phyloP scores from a whole-genome alignment of 805 yeast genomes.

The Yamadazyma akitaensis region DNA sequence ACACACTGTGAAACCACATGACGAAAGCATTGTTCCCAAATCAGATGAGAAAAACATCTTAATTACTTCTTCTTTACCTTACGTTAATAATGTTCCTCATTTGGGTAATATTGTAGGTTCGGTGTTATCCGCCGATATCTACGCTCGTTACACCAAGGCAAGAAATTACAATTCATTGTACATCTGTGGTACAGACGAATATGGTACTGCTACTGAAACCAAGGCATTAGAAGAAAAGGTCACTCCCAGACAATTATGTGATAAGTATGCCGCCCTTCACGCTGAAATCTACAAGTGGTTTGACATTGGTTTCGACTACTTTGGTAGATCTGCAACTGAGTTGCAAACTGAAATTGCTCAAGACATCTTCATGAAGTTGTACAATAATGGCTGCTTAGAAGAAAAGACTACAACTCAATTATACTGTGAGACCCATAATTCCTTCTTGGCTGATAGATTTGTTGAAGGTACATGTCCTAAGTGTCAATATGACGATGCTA shows the following conservation, averaged over 20 bases:
- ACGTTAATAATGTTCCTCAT: constrained; percentile 98
- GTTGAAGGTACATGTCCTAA: constrained; percentile 98
- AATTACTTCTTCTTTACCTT: constrained; percentile 95
- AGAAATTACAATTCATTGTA: constrained; percentile 84
- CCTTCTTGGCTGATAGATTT: constrained; percentile 91
- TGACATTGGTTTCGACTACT: constrained; percentile 88
- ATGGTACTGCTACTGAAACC: constrained; percentile 99
- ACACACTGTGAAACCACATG: constrained; percentile 28
- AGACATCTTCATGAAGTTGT: constrained; percentile 75
- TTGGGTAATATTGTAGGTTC: constrained; percentile 96
- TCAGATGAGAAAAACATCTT: constrained; percentile 73
- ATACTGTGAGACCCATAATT: constrained; percentile 85
- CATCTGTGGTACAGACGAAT: constrained; percentile 97
- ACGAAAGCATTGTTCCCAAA: constrained; percentile 51
- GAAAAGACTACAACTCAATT: constrained; percentile 87
- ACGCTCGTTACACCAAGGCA: constrained; percentile 82
- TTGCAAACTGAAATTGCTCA: constrained; percentile 94
- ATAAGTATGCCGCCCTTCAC: constrained; percentile 84
- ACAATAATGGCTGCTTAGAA: constrained; percentile 77
- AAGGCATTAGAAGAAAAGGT: constrained; percentile 93
- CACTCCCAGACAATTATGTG: constrained; percentile 85
- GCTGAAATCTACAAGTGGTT: constrained; percentile 95
- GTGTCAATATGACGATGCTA: constrained; percentile 92
- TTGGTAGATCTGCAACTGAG: constrained; percentile 94
- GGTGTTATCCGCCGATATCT: constrained; percentile 91